Conservation (phyloP, 176 grass and related monocot genomes). For the Oryza longistaminata region DNA sequence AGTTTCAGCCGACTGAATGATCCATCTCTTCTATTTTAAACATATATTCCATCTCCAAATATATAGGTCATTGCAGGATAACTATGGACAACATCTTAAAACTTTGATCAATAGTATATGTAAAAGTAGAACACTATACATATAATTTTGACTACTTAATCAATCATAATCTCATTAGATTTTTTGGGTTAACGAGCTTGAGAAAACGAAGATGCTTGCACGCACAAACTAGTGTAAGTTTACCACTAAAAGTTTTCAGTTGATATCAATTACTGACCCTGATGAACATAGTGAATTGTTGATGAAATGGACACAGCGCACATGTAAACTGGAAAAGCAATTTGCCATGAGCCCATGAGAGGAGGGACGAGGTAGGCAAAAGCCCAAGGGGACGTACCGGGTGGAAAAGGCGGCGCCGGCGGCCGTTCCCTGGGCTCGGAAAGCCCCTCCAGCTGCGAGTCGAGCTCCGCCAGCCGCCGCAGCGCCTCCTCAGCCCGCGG, state of each 20-base stretch:
- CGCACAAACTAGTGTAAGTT: neutral
- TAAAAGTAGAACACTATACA: too few relatives aligned
- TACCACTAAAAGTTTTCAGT: neutral
- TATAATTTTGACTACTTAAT: neutral
- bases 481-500: constrained; percentile 32
- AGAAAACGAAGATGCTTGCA: neutral
- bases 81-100: neutral
- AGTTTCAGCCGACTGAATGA: neutral
- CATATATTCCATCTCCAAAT: neutral
- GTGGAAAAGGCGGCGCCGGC: constrained; percentile 28
- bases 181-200: neutral
- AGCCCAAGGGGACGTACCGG: constrained; percentile 15
- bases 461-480: constrained; percentile 66
- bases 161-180: neutral
- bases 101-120: neutral
- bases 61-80: neutral
- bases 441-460: constrained; percentile 68
- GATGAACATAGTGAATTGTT: neutral
- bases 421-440: constrained; percentile 52
- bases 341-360: neutral
- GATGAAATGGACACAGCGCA: neutral
- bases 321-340: constrained; percentile 7
- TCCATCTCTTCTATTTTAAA: neutral
- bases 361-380: neutral
- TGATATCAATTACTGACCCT: neutral